phyloP scores from a whole-genome alignment of 331 rosid species.

The Spiraea crenata region DNA sequence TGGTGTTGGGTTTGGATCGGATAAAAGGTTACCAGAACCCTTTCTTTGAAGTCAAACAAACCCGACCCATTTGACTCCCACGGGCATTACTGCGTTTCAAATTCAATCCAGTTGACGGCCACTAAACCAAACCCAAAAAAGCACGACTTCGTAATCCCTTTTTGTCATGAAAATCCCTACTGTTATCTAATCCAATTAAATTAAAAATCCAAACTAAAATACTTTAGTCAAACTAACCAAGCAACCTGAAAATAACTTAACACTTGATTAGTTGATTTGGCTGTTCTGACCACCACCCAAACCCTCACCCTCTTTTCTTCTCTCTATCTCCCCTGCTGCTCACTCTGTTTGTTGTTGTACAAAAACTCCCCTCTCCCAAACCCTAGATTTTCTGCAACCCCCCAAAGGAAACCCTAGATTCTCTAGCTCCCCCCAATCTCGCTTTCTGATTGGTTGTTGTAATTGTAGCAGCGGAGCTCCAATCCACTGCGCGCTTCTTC shows the following conservation, averaged over 20 bases:
- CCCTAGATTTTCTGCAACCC: slow-evolving; percentile 45
- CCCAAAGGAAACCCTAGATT: not conserved
- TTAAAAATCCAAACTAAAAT: not conserved
- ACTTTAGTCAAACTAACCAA: not conserved
- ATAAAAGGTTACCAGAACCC: not conserved
- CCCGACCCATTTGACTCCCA: not conserved
- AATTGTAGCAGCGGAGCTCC: slow-evolving; percentile 8
- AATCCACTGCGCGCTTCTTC: slow-evolving; percentile 14
- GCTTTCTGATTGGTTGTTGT: not conserved
- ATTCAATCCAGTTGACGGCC: slow-evolving; percentile 3
- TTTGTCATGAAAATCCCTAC: not conserved
- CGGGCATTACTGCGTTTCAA: not conserved
- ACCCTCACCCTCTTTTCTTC: slow-evolving; percentile 37
- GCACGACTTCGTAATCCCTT: not conserved
- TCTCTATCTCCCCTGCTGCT: slow-evolving; percentile 10
- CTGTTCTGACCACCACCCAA: slow-evolving; percentile 51
- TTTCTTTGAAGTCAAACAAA: not conserved
- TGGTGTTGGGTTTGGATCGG: not conserved
- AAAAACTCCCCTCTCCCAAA: slow-evolving; percentile 22
- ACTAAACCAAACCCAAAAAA: not conserved
- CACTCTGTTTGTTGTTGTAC: slow-evolving; percentile 19
- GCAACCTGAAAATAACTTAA: slow-evolving; percentile 25
- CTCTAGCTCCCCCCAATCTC: slow-evolving; percentile 1
- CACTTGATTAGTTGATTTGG: slow-evolving; percentile 46
- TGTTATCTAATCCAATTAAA: not conserved